Conservation (phyloP, 768 basidiomycete species). For the Tephrocybe sp. region DNA sequence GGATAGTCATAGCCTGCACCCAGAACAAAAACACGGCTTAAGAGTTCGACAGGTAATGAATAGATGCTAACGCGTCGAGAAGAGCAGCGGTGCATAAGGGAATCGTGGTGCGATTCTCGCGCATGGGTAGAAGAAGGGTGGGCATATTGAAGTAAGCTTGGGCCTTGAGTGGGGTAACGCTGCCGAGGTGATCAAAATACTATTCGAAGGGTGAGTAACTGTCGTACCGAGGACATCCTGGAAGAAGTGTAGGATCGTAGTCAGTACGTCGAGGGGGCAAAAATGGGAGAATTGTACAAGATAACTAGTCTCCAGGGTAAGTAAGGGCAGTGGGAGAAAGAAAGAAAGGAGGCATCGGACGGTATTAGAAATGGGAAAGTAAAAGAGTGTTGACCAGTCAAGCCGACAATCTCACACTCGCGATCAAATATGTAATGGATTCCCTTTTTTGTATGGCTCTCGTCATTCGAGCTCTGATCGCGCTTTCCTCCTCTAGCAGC, state of each 20-base stretch:
- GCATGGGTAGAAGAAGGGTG: slow-evolving; percentile 4
- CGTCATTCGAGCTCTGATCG: slow-evolving; percentile 5
- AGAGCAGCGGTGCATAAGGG: slow-evolving; percentile 14
- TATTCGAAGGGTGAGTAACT: slow-evolving; percentile 2
- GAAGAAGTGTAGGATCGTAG: too few relatives aligned
- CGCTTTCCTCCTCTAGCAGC: background rate
- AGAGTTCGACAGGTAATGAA: slow-evolving; percentile 55
- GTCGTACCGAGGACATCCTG: slow-evolving; percentile 12
- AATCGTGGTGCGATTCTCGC: slow-evolving; percentile 10
- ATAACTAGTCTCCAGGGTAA: background rate
- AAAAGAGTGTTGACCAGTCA: slow-evolving; percentile 7
- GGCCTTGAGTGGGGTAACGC: background rate
- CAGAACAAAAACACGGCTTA: slow-evolving; percentile 55
- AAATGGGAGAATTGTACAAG: background rate
- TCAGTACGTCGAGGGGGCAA: background rate
- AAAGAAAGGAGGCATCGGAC: slow-evolving; percentile 8
- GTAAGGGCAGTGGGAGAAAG: slow-evolving; percentile 2
- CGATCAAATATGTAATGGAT: slow-evolving; percentile 14
- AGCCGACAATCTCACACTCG: slow-evolving; percentile 17
- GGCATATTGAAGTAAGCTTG: slow-evolving; percentile 7
- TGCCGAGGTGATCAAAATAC: slow-evolving; percentile 8
- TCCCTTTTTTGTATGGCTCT: slow-evolving; percentile 10
- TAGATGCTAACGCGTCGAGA: slow-evolving; percentile 32
- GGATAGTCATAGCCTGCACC: slow-evolving; percentile 44
- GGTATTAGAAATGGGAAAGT: slow-evolving; percentile 11